These are phyloP conservation scores for Clonostachys rhizophaga DNA, from an alignment of 2,329 filamentous ascomycete genomes.

Conservation along the genomic window DNA sequence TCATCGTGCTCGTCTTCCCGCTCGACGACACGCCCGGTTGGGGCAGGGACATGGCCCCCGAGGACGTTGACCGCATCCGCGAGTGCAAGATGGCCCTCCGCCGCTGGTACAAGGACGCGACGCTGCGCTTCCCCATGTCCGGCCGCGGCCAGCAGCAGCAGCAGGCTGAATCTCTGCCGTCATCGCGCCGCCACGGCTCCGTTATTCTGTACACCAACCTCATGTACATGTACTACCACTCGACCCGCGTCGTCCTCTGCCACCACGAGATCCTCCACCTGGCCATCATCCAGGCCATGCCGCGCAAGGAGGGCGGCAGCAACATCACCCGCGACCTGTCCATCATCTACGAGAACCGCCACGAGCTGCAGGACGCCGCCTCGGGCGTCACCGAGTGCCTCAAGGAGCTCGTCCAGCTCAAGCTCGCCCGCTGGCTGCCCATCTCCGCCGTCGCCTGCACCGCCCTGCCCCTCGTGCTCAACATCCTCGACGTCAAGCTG, in stretches of 20 bases:
- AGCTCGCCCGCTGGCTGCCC: conserved; percentile 37
- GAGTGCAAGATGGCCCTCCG: conserved; percentile 27
- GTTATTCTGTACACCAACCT: conserved; percentile 39
- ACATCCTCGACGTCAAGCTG: conserved; percentile 27
- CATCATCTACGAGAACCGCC: conserved; percentile 29
- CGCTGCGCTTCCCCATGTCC: conserved; percentile 29
- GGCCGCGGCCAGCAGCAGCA: conserved; percentile 14
- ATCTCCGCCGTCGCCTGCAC: conserved; percentile 35
- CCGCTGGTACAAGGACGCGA: conserved; percentile 32
- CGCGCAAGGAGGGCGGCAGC: conserved; percentile 9
- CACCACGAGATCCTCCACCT: conserved; percentile 40
- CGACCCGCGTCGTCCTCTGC: conserved; percentile 30
- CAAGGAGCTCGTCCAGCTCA: conserved; percentile 39
- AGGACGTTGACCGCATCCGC: conserved; percentile 21
- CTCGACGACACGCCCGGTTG: conserved; percentile 33
- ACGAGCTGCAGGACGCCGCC: conserved; percentile 38
- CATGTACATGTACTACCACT: conserved; percentile 49
- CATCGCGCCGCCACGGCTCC: conserved; percentile 29
- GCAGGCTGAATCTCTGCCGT: too few species aligned
- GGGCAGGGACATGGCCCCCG: conserved; percentile 23
- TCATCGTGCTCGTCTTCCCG: conserved; percentile 38
- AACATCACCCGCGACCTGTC: conserved; percentile 21
- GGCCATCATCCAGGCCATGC: conserved; percentile 30
- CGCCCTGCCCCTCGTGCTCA: conserved; percentile 22
- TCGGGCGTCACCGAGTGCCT: conserved; percentile 37